Base-by-base conservation (phyloP, 371 early-diverging fungal species). In the Saksenaea vasiformis region DNA sequence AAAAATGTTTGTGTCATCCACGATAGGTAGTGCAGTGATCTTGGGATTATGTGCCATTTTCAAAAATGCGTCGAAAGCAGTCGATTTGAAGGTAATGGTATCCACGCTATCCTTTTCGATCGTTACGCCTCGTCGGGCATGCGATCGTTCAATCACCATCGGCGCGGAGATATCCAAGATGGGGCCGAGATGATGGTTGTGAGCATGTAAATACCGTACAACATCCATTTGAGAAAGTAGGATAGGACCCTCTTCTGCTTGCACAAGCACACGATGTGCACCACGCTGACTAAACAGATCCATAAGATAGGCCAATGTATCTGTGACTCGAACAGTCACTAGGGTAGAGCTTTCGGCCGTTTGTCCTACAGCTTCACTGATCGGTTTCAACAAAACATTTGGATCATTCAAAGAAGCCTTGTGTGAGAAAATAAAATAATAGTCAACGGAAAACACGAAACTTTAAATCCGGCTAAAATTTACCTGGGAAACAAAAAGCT, bases 151-250 rank as follows among this genome's bases (percentile, higher is more conserved):
- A 3, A 82, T 80, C 7, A 75, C 55, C 4, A 65, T 54, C 3
- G 76, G 67, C 0, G 82, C 82, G 0, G 76, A 37, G 3, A 71
- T 51, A 57, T 88, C 87, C 60, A 88, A 60, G 38, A 87, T 66
- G 7, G 75, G 67, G 0, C 89, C 89, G 7, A 88, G 56, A 28
- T 74, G 71, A 68, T 88, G 89, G 39, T 87, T 87, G 51, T 82
- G 71, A 1, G 77, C 66, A 38, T 85, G 77, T 17, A 88, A 71
- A 60, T 77, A 88, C 13, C 80, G 76, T 26, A 85, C 72, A 19
- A 86, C 75, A 56, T 88, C 89, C 61, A 85, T 84, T 72, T 88
- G 89, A 7, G 86, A 85, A 8, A 86, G 55, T 17, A 88, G 66
- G 1, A 80, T 72, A 7, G 79, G 80, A 17, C 69, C 56, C 3